Evolutionary conservation across 75 land plant genomes (phyloP), one percentile per base, ranked within the genome.

Genomic region (Chamaecyparis obtusa): DNA sequence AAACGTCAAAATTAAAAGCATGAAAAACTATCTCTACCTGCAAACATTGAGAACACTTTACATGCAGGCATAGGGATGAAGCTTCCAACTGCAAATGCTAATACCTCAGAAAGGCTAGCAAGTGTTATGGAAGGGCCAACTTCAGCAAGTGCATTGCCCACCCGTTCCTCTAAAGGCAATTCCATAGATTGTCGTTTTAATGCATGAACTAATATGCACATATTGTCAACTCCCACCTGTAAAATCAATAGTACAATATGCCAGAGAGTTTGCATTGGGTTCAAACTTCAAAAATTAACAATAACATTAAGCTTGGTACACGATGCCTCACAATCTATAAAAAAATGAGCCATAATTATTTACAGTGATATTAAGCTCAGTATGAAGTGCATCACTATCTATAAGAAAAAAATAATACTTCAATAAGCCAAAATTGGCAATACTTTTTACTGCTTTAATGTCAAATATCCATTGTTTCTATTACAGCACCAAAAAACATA

Each of bases 161-260:
- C 92, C 51, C 97, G 93, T 33, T 81, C 90, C 88, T 98, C 98
- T 30, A 97, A 48, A 30, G 96, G 89, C 83, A 95, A 78, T 11
- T 93, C 92, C n/a, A 85, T 9, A 41, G 91, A 90, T 85, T 98
- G 99, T 41, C 99, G 93, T 89, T 98, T 98, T 49, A 96, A 89
- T 85, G 99, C 98, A 93, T 98, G 95, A 32, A 98, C 98, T 81
- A 98, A 86, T 83, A 98, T 98, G 88, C 99, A 98, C 99, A 98
- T 98, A 87, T 98, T 98, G 88, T 98, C 99, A 72, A 98, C 99
- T 60, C 99, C 99, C 86, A 98, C 99, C 99, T 98, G 91, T 46
- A 75, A n/a, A 54, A 83, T 83, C 55, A 69, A 43, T 43, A 87
- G 48, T 2, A 9, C 24, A 48, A 57, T 78, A 67, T 21, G 83